phyloP scores from a whole-genome alignment of 495 filamentous ascomycete species.

The Trypethelium eluteriae region DNA sequence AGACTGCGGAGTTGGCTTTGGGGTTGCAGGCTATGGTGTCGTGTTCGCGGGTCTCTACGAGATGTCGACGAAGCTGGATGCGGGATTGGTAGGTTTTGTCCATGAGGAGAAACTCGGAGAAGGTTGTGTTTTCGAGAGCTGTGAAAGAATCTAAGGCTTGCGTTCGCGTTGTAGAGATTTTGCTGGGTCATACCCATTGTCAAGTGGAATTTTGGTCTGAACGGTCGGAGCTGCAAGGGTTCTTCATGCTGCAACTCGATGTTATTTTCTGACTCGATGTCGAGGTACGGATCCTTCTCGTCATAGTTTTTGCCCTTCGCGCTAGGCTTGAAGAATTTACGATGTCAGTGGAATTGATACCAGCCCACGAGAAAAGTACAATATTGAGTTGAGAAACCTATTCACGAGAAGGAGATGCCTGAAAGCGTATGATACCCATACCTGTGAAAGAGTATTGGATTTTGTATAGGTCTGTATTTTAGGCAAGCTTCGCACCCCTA shows the following conservation, averaged over 20 bases:
- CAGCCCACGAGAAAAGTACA: no score
- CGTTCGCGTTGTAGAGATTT: not conserved
- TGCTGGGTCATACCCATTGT: constrained; percentile 54
- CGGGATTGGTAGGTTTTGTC: constrained; percentile 58
- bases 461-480: not conserved
- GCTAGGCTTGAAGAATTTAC: not conserved
- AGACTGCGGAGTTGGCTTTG: constrained; percentile 42
- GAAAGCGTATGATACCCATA: not conserved
- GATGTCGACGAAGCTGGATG: constrained; percentile 45
- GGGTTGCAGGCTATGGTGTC: constrained; percentile 42
- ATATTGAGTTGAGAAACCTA: no score
- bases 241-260: constrained; percentile 56
- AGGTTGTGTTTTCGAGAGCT: constrained; percentile 46
- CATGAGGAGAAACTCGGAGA: constrained; percentile 57
- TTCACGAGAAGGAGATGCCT: not conserved
- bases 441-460: not conserved
- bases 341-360: not conserved
- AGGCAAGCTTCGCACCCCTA: not conserved
- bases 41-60: constrained; percentile 43
- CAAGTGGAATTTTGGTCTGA: constrained; percentile 63
- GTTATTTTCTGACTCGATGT: constrained; percentile 47
- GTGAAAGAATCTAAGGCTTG: constrained; percentile 14
- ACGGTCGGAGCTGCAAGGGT: constrained; percentile 56
- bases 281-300: constrained; percentile 24
- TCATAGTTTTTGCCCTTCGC: constrained; percentile 15